Conservation (phyloP, 331 rosid genomes). For the Ulmus americana region DNA sequence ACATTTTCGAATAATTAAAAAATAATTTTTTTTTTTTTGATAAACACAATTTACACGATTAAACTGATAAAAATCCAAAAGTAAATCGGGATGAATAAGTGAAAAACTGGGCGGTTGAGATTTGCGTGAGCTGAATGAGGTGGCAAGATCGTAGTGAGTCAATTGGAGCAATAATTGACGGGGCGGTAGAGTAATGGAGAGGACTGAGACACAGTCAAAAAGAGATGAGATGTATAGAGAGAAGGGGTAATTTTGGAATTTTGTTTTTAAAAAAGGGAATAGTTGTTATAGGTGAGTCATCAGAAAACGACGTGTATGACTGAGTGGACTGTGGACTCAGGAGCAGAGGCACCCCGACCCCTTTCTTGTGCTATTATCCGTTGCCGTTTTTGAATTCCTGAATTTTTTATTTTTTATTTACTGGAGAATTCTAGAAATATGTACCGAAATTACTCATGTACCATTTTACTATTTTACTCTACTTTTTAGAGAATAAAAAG, state of each 20-base stretch:
- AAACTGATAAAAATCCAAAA: neutral
- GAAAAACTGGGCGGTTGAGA: neutral
- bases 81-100: neutral
- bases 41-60: neutral
- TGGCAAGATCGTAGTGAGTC: neutral
- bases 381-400: too few species aligned
- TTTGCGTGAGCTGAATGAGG: neutral
- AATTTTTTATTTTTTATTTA: too few species aligned
- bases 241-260: neutral
- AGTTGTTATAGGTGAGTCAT: slow-evolving; percentile 1
- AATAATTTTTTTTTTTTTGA: too few species aligned
- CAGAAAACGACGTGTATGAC: neutral
- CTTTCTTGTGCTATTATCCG: too few species aligned
- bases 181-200: neutral
- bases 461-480: too few species aligned
- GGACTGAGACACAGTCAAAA: neutral
- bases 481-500: neutral
- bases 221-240: neutral
- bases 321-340: neutral
- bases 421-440: too few species aligned
- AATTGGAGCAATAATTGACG: neutral
- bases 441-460: too few species aligned
- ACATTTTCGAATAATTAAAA: too few species aligned
- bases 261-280: neutral
- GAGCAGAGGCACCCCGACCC: too few species aligned